These are phyloP conservation scores for Ceratobasidium sp. DNA, from an alignment of 1,284 basidiomycete genomes.

Conservation along the genomic window DNA sequence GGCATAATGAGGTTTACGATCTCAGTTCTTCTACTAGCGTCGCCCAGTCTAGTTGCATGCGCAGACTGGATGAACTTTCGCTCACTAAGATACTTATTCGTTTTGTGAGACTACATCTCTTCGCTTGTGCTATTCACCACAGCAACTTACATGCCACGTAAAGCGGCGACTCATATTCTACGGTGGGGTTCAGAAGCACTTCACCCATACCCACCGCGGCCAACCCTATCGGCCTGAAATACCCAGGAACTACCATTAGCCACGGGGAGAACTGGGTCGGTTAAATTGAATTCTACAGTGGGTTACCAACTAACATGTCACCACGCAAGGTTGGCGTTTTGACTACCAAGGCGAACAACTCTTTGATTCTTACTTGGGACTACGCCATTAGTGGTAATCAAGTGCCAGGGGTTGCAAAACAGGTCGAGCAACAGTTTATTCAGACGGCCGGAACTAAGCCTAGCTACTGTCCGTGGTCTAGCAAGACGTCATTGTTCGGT, in stretches of 20 bases:
- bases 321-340: slow-evolving; percentile 4
- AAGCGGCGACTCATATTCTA: slow-evolving; percentile 32
- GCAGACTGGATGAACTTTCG: slow-evolving; percentile 19
- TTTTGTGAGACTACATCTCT: slow-evolving; percentile 9
- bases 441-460: slow-evolving; percentile 59
- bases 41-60: background rate
- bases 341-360: slow-evolving; percentile 20
- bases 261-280: slow-evolving; percentile 23
- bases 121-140: background rate
- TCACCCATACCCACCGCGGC: slow-evolving; percentile 19
- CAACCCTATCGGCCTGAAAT: slow-evolving; percentile 30
- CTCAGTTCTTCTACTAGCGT: background rate
- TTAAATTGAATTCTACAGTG: background rate
- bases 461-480: slow-evolving; percentile 61
- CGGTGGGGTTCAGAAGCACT: slow-evolving; percentile 25
- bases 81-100: background rate
- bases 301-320: background rate
- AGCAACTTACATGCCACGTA: background rate
- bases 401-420: slow-evolving; percentile 32
- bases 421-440: slow-evolving; percentile 56
- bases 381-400: slow-evolving; percentile 30
- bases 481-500: slow-evolving; percentile 65
- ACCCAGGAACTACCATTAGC: slow-evolving; percentile 25
- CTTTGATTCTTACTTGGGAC: slow-evolving; percentile 39
- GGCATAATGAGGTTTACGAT: background rate